Conservation (phyloP, 352 stramenopile species). For the Pythium monospermum region DNA sequence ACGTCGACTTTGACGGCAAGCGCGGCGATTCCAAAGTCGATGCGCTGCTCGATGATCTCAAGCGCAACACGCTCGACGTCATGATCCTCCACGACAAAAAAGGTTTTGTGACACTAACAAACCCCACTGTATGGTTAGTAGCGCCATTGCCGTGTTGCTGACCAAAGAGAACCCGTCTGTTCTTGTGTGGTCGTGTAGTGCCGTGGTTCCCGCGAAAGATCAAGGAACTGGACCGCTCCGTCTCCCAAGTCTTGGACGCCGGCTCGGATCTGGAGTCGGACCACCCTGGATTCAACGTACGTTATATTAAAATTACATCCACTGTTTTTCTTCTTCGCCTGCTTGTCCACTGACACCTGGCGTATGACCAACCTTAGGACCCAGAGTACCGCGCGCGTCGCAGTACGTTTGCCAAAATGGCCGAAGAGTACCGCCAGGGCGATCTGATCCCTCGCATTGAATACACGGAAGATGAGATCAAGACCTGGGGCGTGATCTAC, state of each 20-base stretch:
- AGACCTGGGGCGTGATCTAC: slow-evolving; percentile 92
- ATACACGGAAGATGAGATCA: slow-evolving; percentile 93
- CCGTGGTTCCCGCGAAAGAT: slow-evolving; percentile 86
- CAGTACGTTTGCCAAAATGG: slow-evolving; percentile 84
- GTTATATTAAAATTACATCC: slow-evolving; percentile 4
- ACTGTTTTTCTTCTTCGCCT: background rate
- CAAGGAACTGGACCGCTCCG: slow-evolving; percentile 69
- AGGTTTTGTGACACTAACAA: slow-evolving; percentile 33
- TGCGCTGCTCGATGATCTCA: slow-evolving; percentile 81
- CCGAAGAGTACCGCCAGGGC: slow-evolving; percentile 88
- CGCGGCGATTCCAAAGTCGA: slow-evolving; percentile 76
- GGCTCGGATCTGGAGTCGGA: slow-evolving; percentile 91
- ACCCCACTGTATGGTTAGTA: no score
- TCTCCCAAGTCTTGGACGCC: slow-evolving; percentile 90
- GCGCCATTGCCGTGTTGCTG: no score
- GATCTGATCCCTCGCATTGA: slow-evolving; percentile 90
- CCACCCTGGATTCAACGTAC: slow-evolving; percentile 93
- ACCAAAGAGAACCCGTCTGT: no score
- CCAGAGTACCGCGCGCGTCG: slow-evolving; percentile 88
- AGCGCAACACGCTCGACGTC: slow-evolving; percentile 84
- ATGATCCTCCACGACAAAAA: slow-evolving; percentile 94
- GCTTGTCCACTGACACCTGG: background rate
- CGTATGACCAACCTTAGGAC: slow-evolving; percentile 36
- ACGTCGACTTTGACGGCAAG: slow-evolving; percentile 90
- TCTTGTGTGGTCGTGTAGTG: no score